A percentile compares a stretch with the other conserved stretches of the same genome.
Evolutionary conservation across 1,284 basidiomycete genomes (phyloP).

Genomic region (Ustilago cynodontis): DNA sequence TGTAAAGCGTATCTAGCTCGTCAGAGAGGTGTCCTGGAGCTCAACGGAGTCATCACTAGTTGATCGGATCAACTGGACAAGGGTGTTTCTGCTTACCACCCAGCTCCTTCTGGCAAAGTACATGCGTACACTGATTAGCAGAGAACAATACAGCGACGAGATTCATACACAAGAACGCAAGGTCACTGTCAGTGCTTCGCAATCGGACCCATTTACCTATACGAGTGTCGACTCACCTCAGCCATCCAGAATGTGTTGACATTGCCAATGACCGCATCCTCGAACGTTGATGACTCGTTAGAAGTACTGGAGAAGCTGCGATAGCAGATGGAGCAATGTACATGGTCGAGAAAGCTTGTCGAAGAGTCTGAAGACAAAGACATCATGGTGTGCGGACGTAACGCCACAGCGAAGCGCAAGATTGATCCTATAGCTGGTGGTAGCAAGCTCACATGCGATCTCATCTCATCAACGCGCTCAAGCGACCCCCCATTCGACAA

Average conservation of each 20-base stretch:
- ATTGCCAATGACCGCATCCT: not conserved
- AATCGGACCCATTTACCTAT: not conserved
- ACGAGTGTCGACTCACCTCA: slow-evolving; percentile 23
- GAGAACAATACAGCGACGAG: not conserved
- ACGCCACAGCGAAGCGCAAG: not conserved
- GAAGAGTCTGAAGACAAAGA: slow-evolving; percentile 1
- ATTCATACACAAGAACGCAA: not conserved
- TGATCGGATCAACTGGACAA: not conserved
- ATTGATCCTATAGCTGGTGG: not conserved
- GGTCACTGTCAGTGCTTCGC: not conserved
- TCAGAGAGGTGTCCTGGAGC: not conserved
- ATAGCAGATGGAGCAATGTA: slow-evolving; percentile 42
- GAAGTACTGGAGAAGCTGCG: not conserved
- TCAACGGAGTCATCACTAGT: not conserved
- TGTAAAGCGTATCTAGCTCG: not conserved
- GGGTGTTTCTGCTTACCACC: slow-evolving; percentile 3
- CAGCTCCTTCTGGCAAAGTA: slow-evolving; percentile 43
- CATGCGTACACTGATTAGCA: slow-evolving; percentile 31
- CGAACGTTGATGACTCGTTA: not conserved
- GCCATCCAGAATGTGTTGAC: slow-evolving; percentile 36
- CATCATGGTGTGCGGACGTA: not conserved
- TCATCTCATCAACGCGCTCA: not conserved
- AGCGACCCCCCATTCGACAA: not conserved
- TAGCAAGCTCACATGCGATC: not conserved
- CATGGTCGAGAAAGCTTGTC: slow-evolving; percentile 26